A percentile compares a stretch with the other conserved stretches of the same genome.
These are phyloP conservation scores for Hebeloma cylindrosporum DNA, from an alignment of 768 basidiomycete genomes.

Conservation along the genomic window DNA sequence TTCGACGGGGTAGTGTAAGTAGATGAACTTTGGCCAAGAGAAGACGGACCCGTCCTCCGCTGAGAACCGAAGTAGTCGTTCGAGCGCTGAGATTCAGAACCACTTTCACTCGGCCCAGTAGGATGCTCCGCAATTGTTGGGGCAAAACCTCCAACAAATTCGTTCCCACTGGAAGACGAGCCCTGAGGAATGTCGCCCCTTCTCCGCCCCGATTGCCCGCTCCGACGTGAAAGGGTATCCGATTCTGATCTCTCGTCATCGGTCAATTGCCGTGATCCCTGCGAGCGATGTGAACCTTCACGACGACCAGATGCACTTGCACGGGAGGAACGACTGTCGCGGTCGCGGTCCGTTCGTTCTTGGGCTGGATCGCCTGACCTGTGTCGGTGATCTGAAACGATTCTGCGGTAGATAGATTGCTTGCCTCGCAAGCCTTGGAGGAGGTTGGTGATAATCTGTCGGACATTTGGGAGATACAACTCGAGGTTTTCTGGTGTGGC, in stretches of 20 bases:
- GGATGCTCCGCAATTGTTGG: constrained; percentile 31
- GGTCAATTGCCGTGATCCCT: constrained; percentile 41
- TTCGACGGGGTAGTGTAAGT: constrained; percentile 13
- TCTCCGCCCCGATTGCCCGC: constrained; percentile 39
- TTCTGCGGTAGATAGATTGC: constrained; percentile 82
- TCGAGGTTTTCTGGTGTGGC: constrained; percentile 84
- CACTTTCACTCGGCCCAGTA: constrained; percentile 17
- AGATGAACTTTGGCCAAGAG: constrained; percentile 9
- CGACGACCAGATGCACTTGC: constrained; percentile 44
- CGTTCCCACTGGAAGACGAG: constrained; percentile 32
- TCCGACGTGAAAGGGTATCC: constrained; percentile 35
- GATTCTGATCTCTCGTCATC: constrained; percentile 42
- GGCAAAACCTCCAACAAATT: constrained; percentile 56
- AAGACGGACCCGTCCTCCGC: constrained; percentile 17
- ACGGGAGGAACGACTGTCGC: constrained; percentile 60
- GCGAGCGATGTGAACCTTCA: constrained; percentile 48
- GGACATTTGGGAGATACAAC: constrained; percentile 85
- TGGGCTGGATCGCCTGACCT: constrained; percentile 47
- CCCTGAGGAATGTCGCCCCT: constrained; percentile 30
- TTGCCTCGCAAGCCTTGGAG: constrained; percentile 91
- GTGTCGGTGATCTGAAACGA: constrained; percentile 62
- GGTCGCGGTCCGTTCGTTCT: constrained; percentile 55
- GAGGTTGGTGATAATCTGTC: constrained; percentile 90
- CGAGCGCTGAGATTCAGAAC: constrained; percentile 13
- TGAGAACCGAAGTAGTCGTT: constrained; percentile 18